Percentiles rank a stretch among this genome's conserved stretches.
phyloP scores from a whole-genome alignment of 164 flowering plant species.

The grape (Vitis vinifera) region ASM3070453v1 NC_081810.1:2277001-2277500 shows the following conservation, averaged over 20 bases:
- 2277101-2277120: too few relatives aligned
- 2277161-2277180: too few relatives aligned
- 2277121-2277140: too few relatives aligned
- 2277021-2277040: too few relatives aligned
- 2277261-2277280: slow-evolving; percentile 7
- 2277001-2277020: too few relatives aligned
- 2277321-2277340: slow-evolving; percentile 35
- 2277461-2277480: too few relatives aligned
- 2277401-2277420: not conserved
- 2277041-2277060: too few relatives aligned
- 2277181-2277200: not conserved
- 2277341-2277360: slow-evolving; percentile 6
- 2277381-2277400: not conserved
- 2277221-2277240: slow-evolving; percentile 21
- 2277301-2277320: slow-evolving; percentile 47
- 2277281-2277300: slow-evolving; percentile 48
- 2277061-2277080: too few relatives aligned
- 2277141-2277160: too few relatives aligned
- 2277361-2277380: not conserved
- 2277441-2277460: not conserved
- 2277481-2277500: too few relatives aligned
- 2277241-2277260: slow-evolving; percentile 29
- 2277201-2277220: slow-evolving; percentile 12
- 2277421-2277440: not conserved
- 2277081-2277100: too few relatives aligned